Evolutionary conservation across 305 asterid species (phyloP), one percentile per base, ranked within the genome.

Genomic region (Stenogyne calaminthoides): DNA sequence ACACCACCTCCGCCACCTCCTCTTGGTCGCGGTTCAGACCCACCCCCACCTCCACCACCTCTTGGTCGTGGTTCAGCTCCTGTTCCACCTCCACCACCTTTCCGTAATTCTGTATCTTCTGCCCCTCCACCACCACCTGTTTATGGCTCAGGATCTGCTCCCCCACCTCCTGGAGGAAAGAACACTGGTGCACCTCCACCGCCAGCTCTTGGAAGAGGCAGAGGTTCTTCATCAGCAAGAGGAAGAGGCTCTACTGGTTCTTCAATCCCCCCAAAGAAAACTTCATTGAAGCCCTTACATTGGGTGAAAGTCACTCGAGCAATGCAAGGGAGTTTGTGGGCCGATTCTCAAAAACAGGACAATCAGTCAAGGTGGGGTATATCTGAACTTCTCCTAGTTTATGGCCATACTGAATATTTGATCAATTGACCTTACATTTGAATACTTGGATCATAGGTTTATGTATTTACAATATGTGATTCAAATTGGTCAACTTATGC

Each of bases 281-380:
- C 93, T 64, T 81, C 97, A 56, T 60, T 94, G 69, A 94, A 94
- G 86, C 98, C 99, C 59, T 88, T 94, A 76, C 97, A 94, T 69
- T 94, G 99, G 99, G 95, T 89, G 46, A 94, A 94, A 90, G 99
- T 94, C 75, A 90, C 99, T 73, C 85, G 97, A 70, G 96, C 97
- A 55, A 79, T 92, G 91, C 98, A 94, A 78, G 98, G 98, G 74
- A 94, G 99, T 84, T 77, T 94, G 80, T 94, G 99, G 99, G 99
- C 99, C 66, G 99, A 94, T 88, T 69, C 95, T 64, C 91, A 67
- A 60, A 94, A 88, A 76, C 96, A 88, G 76, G 96, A 92, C 67
- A 84, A 77, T 71, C 89, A 86, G 71, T 80, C 98, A 27, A 90
- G 95, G 99, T 94, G 73, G n/a, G 76, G 86, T 77, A 62, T 39